Evolutionary conservation across 139 green algal species (phyloP), one percentile per base, ranked within the genome.

Genomic region (Trebouxia sp.): DNA sequence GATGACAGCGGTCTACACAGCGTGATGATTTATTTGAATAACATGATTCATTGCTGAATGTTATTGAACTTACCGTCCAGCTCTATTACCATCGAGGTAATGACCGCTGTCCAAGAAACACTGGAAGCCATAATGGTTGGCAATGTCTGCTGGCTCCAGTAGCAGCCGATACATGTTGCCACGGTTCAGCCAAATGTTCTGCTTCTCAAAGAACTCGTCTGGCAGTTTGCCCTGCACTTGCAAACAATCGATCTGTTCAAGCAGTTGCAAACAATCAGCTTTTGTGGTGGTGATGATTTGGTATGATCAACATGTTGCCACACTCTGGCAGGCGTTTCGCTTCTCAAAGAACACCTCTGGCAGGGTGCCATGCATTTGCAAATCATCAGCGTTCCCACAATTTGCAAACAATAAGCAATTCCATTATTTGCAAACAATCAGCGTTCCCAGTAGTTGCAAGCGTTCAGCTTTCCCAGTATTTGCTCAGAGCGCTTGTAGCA

Each of bases 241-340:
- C n/a, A n/a, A n/a, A n/a, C n/a, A n/a, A n/a, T n/a, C n/a, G n/a
- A n/a, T n/a, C n/a, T 1, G 22, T 65, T 17, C 47, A 53, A 30
- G 51, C 17, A 35, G 1, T 10, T n/a, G 9, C 51, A 65, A 22
- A 12, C 17, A 32, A 22, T 35, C 51, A 65, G n/a, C n/a, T n/a
- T n/a, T n/a, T n/a, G n/a, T n/a, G n/a, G n/a, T n/a, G n/a, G n/a
- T n/a, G n/a, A n/a, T n/a, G n/a, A n/a, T n/a, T n/a, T n/a, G n/a
- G n/a, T n/a, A n/a, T n/a, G n/a, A n/a, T n/a, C n/a, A n/a, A 65
- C 51, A 65, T 65, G 22, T 65, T 65, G 51, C 51, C 51, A 20
- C 51, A 12, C 30, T 65, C 17, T 32, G 51, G 20, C 51, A 65
- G 51, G 30, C 30, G 51, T 65, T 65, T n/a, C 30, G 51, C 51